These are phyloP conservation scores for Sporothrix brunneoviolacea DNA, from an alignment of 2,329 filamentous ascomycete species.

Conservation along the genomic window DNA sequence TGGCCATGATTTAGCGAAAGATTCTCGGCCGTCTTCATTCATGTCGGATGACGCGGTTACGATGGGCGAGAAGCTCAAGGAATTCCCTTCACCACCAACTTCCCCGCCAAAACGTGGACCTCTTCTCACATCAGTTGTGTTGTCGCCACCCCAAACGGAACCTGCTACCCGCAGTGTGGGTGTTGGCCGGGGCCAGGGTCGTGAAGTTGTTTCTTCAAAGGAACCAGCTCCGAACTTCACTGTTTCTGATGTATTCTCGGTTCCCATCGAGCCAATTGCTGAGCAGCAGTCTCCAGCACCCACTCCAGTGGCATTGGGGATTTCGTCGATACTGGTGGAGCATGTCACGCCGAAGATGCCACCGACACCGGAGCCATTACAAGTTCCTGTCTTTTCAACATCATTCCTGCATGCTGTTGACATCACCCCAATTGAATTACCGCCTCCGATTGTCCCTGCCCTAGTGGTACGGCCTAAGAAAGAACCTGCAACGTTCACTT, in stretches of 20 bases:
- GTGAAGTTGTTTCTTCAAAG: no score
- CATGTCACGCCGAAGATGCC: constrained; percentile 10
- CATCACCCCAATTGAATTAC: constrained; percentile 15
- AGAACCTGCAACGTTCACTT: constrained; percentile 12
- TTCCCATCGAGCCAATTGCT: constrained; percentile 10
- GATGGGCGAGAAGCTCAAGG: constrained; percentile 45
- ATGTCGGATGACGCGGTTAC: constrained; percentile 8
- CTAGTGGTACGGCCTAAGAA: constrained; percentile 10
- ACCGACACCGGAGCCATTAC: constrained; percentile 2
- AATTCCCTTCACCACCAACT: constrained; percentile 48
- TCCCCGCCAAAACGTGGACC: constrained; percentile 27
- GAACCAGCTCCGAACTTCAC: constrained; percentile 3
- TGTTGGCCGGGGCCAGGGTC: not conserved
- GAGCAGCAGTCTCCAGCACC: constrained; percentile 6
- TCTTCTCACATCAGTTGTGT: constrained; percentile 20
- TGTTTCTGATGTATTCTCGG: constrained; percentile 13
- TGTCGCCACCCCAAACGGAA: constrained; percentile 25
- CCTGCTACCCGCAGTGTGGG: constrained; percentile 1
- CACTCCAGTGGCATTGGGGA: constrained; percentile 1
- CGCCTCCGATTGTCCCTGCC: constrained; percentile 5
- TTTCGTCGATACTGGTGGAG: constrained; percentile 11
- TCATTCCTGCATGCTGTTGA: constrained; percentile 13
- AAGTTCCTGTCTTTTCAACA: constrained; percentile 9
- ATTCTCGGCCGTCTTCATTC: constrained; percentile 14
- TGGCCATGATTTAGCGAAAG: not conserved